These are phyloP conservation scores for Polytolypa hystricis DNA, from an alignment of 2,329 filamentous ascomycete genomes.

Conservation along the genomic window DNA sequence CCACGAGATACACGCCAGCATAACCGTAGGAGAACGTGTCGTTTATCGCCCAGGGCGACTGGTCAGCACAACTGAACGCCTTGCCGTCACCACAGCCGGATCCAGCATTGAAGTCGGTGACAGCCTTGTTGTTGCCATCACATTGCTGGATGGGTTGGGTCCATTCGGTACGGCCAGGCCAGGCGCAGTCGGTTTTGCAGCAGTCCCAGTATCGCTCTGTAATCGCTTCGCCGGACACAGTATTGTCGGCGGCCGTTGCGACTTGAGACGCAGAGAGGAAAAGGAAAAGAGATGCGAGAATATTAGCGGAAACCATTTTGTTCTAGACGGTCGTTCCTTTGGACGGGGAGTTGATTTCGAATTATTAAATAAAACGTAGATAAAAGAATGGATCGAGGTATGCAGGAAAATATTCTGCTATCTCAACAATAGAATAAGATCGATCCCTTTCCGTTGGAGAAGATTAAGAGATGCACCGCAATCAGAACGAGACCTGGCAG, in stretches of 20 bases:
- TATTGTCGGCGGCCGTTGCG: background rate
- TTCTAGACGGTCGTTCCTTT: background rate
- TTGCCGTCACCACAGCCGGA: constrained; percentile 1
- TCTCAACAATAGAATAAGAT: background rate
- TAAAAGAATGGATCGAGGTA: too few species aligned
- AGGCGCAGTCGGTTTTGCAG: constrained; percentile 1
- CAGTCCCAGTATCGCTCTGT: constrained; percentile 2
- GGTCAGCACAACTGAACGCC: background rate
- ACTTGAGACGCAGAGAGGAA: constrained; percentile 1
- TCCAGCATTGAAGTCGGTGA: constrained; percentile 1
- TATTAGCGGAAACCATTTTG: background rate
- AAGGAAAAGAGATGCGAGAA: background rate
- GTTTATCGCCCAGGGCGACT: constrained; percentile 2
- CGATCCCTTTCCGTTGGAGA: background rate
- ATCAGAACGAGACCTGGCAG: too few species aligned
- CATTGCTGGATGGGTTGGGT: background rate
- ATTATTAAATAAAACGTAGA: too few species aligned
- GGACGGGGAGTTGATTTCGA: background rate
- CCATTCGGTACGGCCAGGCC: background rate
- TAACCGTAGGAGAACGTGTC: constrained; percentile 2
- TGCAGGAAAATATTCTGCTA: too few species aligned
- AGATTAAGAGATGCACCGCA: background rate
- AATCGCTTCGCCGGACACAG: background rate
- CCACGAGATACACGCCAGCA: background rate
- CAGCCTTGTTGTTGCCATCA: background rate